Percentiles rank a stretch among this genome's conserved stretches.
phyloP scores from a whole-genome alignment of 495 filamentous ascomycete species.

The Trichoderma asperelloides region DNA sequence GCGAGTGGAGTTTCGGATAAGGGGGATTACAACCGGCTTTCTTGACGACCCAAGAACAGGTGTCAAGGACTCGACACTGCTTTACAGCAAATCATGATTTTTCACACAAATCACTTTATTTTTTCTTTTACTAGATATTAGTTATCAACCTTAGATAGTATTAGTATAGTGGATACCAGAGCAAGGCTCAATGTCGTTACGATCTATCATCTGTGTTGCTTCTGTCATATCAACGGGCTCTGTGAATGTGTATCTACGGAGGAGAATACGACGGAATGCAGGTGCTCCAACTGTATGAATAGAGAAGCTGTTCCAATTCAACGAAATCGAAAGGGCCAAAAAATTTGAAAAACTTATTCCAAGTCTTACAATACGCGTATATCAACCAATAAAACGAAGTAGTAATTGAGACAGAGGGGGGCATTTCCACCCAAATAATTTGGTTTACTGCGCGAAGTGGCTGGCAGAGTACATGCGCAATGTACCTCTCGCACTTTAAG shows the following conservation, averaged over 20 bases:
- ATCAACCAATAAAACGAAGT: too few relatives aligned
- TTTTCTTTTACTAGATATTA: neutral
- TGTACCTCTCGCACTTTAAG: neutral
- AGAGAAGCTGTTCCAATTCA: too few relatives aligned
- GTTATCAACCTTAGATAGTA: neutral
- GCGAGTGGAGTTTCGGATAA: neutral
- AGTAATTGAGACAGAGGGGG: too few relatives aligned
- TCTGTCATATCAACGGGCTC: neutral
- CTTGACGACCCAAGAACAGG: neutral
- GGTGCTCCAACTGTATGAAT: too few relatives aligned
- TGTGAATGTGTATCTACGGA: too few relatives aligned
- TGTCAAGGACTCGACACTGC: neutral
- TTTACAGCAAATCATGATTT: neutral
- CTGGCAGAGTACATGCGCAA: neutral
- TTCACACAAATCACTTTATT: neutral
- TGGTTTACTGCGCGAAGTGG: neutral
- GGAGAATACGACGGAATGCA: too few relatives aligned
- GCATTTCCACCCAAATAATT: neutral
- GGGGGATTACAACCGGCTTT: neutral
- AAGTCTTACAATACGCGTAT: too few relatives aligned
- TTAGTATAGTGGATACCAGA: conserved; percentile 1
- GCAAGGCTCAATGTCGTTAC: neutral
- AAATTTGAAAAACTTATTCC: too few relatives aligned
- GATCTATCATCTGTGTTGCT: neutral
- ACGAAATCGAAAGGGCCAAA: too few relatives aligned